Conservation (phyloP, 192 early-diverging fungal genomes). For the Allomyces macrogynus region DNA sequence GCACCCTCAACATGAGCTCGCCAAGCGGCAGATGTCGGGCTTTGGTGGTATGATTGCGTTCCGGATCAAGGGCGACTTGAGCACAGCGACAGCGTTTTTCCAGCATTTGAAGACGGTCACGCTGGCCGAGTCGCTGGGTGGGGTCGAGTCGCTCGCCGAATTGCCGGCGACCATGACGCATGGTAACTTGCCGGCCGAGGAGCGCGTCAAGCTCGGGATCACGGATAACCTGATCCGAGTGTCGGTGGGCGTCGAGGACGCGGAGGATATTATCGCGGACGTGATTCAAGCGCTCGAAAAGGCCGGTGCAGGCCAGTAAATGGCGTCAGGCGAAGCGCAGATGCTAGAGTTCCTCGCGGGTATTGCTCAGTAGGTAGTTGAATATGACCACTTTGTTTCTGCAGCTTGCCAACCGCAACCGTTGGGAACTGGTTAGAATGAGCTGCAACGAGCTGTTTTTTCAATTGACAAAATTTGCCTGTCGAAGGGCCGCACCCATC, state of each 20-base stretch:
- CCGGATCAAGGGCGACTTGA: conserved; percentile 62
- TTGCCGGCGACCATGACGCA: conserved; percentile 93
- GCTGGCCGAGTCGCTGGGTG: conserved; percentile 88
- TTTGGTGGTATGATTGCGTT: conserved; percentile 96
- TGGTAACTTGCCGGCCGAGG: conserved; percentile 67
- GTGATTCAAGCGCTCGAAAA: conserved; percentile 42
- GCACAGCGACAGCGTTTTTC: conserved; percentile 67
- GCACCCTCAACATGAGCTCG: conserved; percentile 83
- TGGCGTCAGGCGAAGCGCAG: no score
- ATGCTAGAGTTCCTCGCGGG: no score
- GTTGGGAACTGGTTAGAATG: no score
- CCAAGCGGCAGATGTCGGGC: conserved; percentile 66
- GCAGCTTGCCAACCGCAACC: no score
- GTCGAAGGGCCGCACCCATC: no score
- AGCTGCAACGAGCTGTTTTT: no score
- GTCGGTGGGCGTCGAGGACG: conserved; percentile 81
- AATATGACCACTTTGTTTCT: no score
- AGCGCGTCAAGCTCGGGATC: conserved; percentile 62
- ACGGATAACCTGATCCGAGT: conserved; percentile 82
- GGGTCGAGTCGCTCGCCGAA: conserved; percentile 86
- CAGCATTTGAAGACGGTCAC: conserved; percentile 62
- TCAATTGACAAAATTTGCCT: no score
- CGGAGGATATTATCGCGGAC: conserved; percentile 65
- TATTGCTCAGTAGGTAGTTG: no score
- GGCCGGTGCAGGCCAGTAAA: conserved; percentile 7